Conservation (phyloP, 1,139 yeast genomes). For the Yamadazyma sp. region DNA sequence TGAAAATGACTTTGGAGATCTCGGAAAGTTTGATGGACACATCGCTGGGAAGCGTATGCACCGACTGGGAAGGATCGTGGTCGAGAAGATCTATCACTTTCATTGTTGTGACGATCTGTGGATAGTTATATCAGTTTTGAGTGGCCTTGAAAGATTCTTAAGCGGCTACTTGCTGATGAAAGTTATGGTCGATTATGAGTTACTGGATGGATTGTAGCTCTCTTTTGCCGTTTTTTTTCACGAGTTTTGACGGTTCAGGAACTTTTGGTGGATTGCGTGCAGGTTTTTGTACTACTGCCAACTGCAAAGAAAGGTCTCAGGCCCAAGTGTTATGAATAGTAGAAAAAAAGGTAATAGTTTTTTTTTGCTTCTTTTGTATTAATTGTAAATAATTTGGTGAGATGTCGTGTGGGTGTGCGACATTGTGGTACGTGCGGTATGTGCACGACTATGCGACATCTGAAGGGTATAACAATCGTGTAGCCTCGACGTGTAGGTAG, state of each 20-base stretch:
- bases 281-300: background rate
- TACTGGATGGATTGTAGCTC: too few relatives aligned
- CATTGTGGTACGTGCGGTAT: too few relatives aligned
- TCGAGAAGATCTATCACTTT: slow-evolving; percentile 31
- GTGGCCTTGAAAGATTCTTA: too few relatives aligned
- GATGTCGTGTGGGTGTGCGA: slow-evolving; percentile 1
- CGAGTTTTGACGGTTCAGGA: too few relatives aligned
- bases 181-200: too few relatives aligned
- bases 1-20: slow-evolving; percentile 41
- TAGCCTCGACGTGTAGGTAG: background rate
- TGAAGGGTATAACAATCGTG: too few relatives aligned
- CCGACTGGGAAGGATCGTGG: slow-evolving; percentile 10
- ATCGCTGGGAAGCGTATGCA: slow-evolving; percentile 26
- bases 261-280: background rate
- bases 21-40: slow-evolving; percentile 36
- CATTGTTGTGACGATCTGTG: slow-evolving; percentile 17
- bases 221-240: too few relatives aligned
- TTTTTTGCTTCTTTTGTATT: slow-evolving; percentile 10
- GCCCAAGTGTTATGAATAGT: slow-evolving; percentile 2
- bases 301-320: background rate
- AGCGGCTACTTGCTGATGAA: too few relatives aligned
- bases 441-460: too few relatives aligned
- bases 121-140: too few relatives aligned
- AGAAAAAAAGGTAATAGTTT: slow-evolving; percentile 2
- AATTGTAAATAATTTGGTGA: slow-evolving; percentile 10